Percentiles rank a stretch among this genome's conserved stretches.
Evolutionary conservation across 108 stramenopile genomes (phyloP).

Genomic region (Cyclotella choctawhatcheeana): DNA sequence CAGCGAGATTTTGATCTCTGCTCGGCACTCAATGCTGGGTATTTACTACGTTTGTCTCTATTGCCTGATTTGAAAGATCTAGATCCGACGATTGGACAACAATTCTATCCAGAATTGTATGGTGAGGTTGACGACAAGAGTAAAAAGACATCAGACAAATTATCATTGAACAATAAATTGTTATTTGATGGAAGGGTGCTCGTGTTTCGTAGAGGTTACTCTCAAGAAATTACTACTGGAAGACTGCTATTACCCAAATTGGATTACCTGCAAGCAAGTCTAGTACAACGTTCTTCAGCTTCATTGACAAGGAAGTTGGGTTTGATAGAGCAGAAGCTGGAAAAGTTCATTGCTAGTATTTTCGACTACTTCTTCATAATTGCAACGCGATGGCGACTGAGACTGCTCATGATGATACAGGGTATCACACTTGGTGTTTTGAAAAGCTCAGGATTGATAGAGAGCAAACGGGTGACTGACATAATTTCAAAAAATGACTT

Average conservation of each 20-base stretch:
- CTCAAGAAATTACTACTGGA: slow-evolving; percentile 70
- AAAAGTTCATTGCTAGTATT: slow-evolving; percentile 6
- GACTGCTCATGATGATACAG: not conserved
- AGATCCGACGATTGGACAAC: slow-evolving; percentile 56
- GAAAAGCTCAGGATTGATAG: slow-evolving; percentile 15
- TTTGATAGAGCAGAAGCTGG: slow-evolving; percentile 35
- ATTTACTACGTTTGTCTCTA: slow-evolving; percentile 76
- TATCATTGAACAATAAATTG: slow-evolving; percentile 15
- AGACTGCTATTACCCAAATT: slow-evolving; percentile 77
- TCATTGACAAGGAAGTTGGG: slow-evolving; percentile 52
- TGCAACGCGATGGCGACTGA: not conserved
- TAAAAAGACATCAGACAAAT: not conserved
- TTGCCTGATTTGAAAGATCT: slow-evolving; percentile 62
- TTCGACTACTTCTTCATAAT: slow-evolving; percentile 1
- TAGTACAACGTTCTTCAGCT: slow-evolving; percentile 75
- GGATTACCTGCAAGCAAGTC: slow-evolving; percentile 83
- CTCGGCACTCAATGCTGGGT: slow-evolving; percentile 79
- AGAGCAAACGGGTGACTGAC: slow-evolving; percentile 15
- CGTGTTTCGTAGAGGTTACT: slow-evolving; percentile 81
- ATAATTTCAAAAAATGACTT: slow-evolving; percentile 3
- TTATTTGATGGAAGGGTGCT: slow-evolving; percentile 75
- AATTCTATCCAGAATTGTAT: slow-evolving; percentile 76
- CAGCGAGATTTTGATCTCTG: slow-evolving; percentile 82
- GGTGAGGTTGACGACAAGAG: not conserved
- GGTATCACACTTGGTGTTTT: slow-evolving; percentile 9